Base-by-base conservation (phyloP, 1,139 yeast genomes). In the Meyerozyma smithsonii region DNA sequence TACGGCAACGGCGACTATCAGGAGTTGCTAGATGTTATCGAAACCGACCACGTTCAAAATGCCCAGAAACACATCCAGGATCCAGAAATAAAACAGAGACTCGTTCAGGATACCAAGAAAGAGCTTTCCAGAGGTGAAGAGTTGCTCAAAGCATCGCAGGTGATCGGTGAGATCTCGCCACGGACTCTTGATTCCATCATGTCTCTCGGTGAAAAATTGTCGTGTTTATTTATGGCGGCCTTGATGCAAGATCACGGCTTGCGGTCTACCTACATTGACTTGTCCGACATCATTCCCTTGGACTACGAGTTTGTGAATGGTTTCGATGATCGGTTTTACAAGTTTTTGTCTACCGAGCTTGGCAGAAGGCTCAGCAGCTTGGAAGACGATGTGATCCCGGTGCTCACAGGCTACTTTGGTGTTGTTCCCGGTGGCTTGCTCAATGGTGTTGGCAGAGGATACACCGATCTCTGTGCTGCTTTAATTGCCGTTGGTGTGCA, bases 391-490 rank as follows among this genome's bases (percentile, higher is more conserved):
- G 66, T 63, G n/a, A 79, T 88, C 25, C 98, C 98, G 1, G 97
- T 92, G 1, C 74, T 92, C 42, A 92, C 98, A 19, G 98, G 98
- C 2, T 92, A 87, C 61, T 92, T 92, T 56, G 98, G 98, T 21
- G 71, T 80, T 28, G 88, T 92, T 11, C 97, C 97, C 20, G 97
- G 97, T 47, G 97, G 98, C 14, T 69, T 92, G 42, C 69, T 92
- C 49, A 85, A 84, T 53, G 89, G 94, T 41, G 94, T 92, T 44
- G 98, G 98, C 34, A 80, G 98, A 59, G 98, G 98, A 20, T 92
- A 92, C 62, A 92, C 98, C 12, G 98, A 92, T 61, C 69, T 92
- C 50, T 92, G 98, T 71, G 98, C 98, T 14, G 98, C 98, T 1
- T 74, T 92, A 56, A 77, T 89, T 33, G 97, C 98, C 0, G 97